These are phyloP conservation scores for Talaromyces sp. DNA, from an alignment of 2,329 filamentous ascomycete species.

Conservation along the genomic window DNA sequence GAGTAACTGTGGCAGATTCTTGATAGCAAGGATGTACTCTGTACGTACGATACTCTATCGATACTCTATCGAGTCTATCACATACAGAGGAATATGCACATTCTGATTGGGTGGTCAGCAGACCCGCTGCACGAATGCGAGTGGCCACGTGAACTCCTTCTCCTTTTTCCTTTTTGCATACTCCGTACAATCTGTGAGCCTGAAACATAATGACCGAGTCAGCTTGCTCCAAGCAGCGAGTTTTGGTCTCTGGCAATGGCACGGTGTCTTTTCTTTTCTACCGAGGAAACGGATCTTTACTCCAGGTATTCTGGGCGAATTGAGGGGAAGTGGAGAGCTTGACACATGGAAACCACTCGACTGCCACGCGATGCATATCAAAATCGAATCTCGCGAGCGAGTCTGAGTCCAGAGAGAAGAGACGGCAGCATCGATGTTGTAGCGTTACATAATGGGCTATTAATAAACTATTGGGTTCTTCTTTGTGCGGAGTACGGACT, in stretches of 20 bases:
- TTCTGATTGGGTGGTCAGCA: background rate
- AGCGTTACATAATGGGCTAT: conserved; percentile 9
- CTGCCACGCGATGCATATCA: background rate
- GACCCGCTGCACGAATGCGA: background rate
- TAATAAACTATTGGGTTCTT: background rate
- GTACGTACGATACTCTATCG: too few species aligned
- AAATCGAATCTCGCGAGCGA: too few species aligned
- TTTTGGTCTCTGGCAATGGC: too few species aligned
- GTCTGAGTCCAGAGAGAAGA: background rate
- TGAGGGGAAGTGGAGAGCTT: conserved; percentile 1
- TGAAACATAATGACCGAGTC: background rate
- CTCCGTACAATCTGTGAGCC: too few species aligned
- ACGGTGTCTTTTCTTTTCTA: background rate
- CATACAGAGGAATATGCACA: background rate
- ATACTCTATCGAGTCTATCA: too few species aligned
- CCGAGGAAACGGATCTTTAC: too few species aligned
- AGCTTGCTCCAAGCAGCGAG: too few species aligned
- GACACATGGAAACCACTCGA: background rate
- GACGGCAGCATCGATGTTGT: conserved; percentile 13
- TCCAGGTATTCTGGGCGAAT: background rate
- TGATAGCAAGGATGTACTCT: too few species aligned
- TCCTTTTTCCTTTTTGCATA: background rate
- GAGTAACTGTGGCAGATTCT: too few species aligned
- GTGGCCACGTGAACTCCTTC: conserved; percentile 7
- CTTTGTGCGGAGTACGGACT: background rate